Percentiles rank a stretch among this genome's conserved stretches.
Evolutionary conservation across 352 stramenopile genomes (phyloP).

Genomic region (Phytopythium sindhum): DNA sequence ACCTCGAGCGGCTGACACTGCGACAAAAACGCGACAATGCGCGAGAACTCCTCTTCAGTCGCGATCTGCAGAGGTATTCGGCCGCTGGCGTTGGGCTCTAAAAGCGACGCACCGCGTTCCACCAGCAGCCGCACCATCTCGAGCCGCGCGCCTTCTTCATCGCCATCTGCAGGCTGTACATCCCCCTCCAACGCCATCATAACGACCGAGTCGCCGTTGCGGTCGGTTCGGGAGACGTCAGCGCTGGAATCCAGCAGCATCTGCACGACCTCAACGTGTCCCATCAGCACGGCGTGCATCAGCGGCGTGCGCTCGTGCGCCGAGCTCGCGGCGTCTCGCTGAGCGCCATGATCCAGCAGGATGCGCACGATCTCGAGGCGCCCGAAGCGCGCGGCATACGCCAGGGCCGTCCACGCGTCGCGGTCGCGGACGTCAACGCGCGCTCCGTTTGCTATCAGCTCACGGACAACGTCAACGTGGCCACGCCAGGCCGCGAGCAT

Average conservation of each 20-base stretch:
- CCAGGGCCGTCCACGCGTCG: not conserved
- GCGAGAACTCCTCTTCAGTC: not conserved
- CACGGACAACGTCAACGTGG: not conserved
- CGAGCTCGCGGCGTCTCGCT: not conserved
- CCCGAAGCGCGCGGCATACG: not conserved
- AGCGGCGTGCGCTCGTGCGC: slow-evolving; percentile 10
- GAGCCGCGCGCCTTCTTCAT: slow-evolving; percentile 3
- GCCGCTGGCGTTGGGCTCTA: not conserved
- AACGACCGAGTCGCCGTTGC: not conserved
- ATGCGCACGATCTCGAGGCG: not conserved
- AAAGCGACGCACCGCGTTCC: not conserved
- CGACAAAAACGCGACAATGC: not conserved
- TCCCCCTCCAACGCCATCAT: slow-evolving; percentile 3
- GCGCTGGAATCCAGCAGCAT: not conserved
- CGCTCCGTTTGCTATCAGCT: not conserved
- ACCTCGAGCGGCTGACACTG: slow-evolving; percentile 1
- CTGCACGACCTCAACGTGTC: not conserved
- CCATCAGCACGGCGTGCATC: not conserved
- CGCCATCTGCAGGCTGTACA: not conserved
- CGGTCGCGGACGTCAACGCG: not conserved
- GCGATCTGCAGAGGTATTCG: not conserved
- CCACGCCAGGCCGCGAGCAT: slow-evolving; percentile 2
- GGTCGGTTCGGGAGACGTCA: not conserved
- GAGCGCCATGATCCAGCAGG: not conserved
- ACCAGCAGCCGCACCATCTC: slow-evolving; percentile 5